Conservation (phyloP, 352 stramenopile species). For the Thalassiosira pacifica region DNA sequence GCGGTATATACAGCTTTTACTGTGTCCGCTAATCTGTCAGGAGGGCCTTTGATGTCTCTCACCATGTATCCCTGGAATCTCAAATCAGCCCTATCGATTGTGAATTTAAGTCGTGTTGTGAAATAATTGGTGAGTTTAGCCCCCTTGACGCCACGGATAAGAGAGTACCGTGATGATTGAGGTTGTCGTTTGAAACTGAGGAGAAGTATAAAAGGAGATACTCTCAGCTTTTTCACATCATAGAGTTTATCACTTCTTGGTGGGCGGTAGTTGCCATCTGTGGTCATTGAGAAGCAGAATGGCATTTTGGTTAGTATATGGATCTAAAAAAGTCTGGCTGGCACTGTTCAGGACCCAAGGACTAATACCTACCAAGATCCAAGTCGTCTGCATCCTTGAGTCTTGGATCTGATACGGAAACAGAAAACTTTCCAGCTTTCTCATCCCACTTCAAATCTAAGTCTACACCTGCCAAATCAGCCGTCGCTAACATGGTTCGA, state of each 20-base stretch:
- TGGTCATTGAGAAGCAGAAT: constrained; percentile 2
- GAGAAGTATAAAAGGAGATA: constrained; percentile 84
- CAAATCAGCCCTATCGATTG: constrained; percentile 82
- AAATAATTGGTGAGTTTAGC: constrained; percentile 87
- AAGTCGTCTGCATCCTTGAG: constrained; percentile 67
- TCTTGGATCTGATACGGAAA: constrained; percentile 66
- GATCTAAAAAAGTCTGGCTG: not conserved
- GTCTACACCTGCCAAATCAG: constrained; percentile 78
- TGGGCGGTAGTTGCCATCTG: constrained; percentile 74
- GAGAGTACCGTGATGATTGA: constrained; percentile 73
- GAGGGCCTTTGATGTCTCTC: constrained; percentile 79
- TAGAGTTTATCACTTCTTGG: constrained; percentile 81
- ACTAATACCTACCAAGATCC: constrained; percentile 57
- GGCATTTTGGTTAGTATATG: not conserved
- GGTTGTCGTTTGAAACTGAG: constrained; percentile 85
- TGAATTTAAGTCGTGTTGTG: constrained; percentile 83
- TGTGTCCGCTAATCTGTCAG: constrained; percentile 80
- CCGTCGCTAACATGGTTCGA: constrained; percentile 79
- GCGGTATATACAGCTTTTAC: constrained; percentile 81
- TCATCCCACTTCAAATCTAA: constrained; percentile 82
- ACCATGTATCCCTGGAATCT: constrained; percentile 77
- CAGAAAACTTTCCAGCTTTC: constrained; percentile 66
- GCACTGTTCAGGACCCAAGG: not conserved
- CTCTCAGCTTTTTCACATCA: constrained; percentile 75
- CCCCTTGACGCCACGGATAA: constrained; percentile 63